These are phyloP conservation scores for Capsicum baccatum DNA, from an alignment of 257 asterid genomes.

Conservation along the genomic window DNA sequence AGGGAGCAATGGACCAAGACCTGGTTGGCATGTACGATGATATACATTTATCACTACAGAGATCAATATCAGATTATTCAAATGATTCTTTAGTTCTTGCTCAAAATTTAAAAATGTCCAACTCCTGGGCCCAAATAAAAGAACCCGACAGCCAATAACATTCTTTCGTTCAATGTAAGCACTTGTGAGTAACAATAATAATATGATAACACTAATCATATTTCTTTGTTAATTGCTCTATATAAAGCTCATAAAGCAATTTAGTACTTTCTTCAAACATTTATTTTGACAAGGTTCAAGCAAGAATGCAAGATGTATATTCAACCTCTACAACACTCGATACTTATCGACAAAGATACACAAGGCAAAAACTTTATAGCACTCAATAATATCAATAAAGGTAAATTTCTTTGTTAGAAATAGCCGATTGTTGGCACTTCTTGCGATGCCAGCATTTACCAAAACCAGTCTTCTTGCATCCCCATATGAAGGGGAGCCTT, in stretches of 20 bases:
- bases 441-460: background rate
- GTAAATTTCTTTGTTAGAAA: background rate
- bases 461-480: background rate
- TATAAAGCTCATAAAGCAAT: background rate
- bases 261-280: background rate
- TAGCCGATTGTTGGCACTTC: background rate
- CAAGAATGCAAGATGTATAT: background rate
- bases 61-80: background rate
- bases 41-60: conserved; percentile 1
- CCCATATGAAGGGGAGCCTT: too few relatives aligned
- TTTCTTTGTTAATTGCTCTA: background rate
- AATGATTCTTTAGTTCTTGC: background rate
- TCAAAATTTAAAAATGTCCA: background rate
- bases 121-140: background rate
- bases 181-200: background rate
- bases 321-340: background rate
- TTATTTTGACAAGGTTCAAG: conserved; percentile 2
- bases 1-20: background rate
- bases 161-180: background rate
- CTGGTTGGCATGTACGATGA: background rate
- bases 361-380: background rate
- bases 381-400: background rate
- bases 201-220: background rate
- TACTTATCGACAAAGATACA: background rate
- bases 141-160: background rate